Conservation (phyloP, 257 asterid species). For the Petunia axillaris region DNA sequence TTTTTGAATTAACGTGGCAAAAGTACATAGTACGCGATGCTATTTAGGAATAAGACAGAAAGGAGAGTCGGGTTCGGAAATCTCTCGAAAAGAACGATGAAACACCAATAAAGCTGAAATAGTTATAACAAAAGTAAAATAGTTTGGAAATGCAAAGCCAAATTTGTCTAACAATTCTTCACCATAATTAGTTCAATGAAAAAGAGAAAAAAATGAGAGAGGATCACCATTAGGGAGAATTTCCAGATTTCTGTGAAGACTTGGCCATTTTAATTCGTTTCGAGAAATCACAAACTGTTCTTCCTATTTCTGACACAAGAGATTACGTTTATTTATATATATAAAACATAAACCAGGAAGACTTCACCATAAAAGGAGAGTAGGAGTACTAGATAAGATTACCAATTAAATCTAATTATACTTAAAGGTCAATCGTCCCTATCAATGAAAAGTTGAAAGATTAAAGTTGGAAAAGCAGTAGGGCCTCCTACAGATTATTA, state of each 20-base stretch:
- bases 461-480: slow-evolving; percentile 24
- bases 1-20: slow-evolving; percentile 14
- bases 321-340: background rate
- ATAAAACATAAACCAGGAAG: background rate
- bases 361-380: background rate
- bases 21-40: slow-evolving; percentile 14
- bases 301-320: background rate
- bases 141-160: too few relatives aligned
- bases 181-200: too few relatives aligned
- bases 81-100: too few relatives aligned
- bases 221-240: background rate
- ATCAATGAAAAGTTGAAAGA: slow-evolving; percentile 35
- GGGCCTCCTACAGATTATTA: slow-evolving; percentile 22
- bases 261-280: background rate
- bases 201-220: too few relatives aligned
- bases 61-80: too few relatives aligned
- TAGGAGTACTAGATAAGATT: background rate
- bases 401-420: background rate
- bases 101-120: too few relatives aligned
- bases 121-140: too few relatives aligned
- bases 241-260: background rate
- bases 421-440: slow-evolving; percentile 17
- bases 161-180: too few relatives aligned
- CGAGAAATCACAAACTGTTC: background rate
- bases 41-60: background rate